Percentiles rank a stretch among this genome's conserved stretches.
Evolutionary conservation across 164 flowering plant species (phyloP).

Genomic region (Annona squamosa): DNA sequence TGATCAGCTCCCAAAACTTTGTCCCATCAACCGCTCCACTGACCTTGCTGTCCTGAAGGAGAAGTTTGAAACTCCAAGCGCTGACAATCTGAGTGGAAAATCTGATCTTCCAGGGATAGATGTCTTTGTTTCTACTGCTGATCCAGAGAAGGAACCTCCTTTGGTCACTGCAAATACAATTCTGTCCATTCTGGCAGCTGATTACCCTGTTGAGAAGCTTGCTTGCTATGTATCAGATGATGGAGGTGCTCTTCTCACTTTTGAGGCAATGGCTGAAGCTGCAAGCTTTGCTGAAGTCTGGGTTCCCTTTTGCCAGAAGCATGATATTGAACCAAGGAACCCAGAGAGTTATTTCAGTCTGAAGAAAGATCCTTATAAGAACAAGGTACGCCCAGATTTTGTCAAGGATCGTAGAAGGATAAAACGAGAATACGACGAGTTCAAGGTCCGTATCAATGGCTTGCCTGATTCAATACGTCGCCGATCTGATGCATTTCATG

Average conservation of each 20-base stretch:
- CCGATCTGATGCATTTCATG: conserved; percentile 79
- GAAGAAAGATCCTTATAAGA: conserved; percentile 72
- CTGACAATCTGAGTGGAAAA: conserved; percentile 61
- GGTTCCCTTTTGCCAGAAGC: conserved; percentile 82
- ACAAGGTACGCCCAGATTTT: conserved; percentile 59
- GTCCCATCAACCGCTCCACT: conserved; percentile 56
- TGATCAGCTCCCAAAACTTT: conserved; percentile 69
- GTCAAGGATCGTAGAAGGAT: conserved; percentile 69
- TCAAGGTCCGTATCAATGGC: conserved; percentile 80
- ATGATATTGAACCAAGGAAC: conserved; percentile 69
- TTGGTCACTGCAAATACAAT: conserved; percentile 77
- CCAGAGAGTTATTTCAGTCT: conserved; percentile 62
- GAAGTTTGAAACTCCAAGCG: conserved; percentile 67
- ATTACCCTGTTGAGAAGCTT: conserved; percentile 73
- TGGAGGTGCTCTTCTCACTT: conserved; percentile 72
- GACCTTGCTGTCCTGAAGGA: conserved; percentile 55
- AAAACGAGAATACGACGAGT: conserved; percentile 83
- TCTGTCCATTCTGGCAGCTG: conserved; percentile 62
- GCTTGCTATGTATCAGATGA: conserved; percentile 78
- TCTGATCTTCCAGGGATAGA: conserved; percentile 80
- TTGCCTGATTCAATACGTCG: conserved; percentile 77
- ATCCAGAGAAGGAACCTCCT: conserved; percentile 85
- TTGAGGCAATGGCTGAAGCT: conserved; percentile 94
- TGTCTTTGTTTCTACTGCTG: conserved; percentile 75
- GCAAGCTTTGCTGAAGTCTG: conserved; percentile 72